Base-by-base conservation (phyloP, 2,329 filamentous ascomycete genomes). In the Arthrobotrys sinensis region DNA sequence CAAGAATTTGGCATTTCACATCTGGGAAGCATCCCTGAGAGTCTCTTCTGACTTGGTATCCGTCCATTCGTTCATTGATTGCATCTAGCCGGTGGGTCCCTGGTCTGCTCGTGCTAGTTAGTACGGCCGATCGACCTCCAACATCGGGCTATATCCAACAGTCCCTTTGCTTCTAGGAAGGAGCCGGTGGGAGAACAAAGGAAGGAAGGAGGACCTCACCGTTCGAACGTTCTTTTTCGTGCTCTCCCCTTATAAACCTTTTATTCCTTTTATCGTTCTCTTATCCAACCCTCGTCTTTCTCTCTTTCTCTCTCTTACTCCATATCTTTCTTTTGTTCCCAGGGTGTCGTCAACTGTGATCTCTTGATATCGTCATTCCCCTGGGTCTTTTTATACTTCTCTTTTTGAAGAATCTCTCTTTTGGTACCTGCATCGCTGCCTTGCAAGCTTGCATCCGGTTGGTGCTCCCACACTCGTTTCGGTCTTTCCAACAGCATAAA, bases 231-330 rank as follows among this genome's bases (percentile, higher is more conserved):
- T 72, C n/a, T n/a, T 53, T 55, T 36, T 60, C 40, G 38, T 48
- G 28, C 38, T 57, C 34, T 36, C 36, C 12, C 55, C 52, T 38
- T 60, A 60, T 60, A 60, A 60, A 40, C 19, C 19, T 60, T 62
- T 40, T 62, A 28, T 65, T 55, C 32, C 46, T 63, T 19, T 57
- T 46, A 43, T 21, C 36, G n/a, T 43, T 50, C 43, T 62, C 52
- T 68, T 68, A 69, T 76, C 70, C 52, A 75, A 75, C 50, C 62
- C 70, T 67, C 62, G 70, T 75, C 43, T 45, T 50, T 73, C 45
- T 64, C 45, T 48, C 45, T 36, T 64, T 64, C 45, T 24, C 34
- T 45, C 14, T 24, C 21, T 45, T 40, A 45, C 48, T 62, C n/a
- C 11, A 16, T 62, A 24, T 48, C 28, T 75, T 66, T 34, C 69